A percentile compares a stretch with the other conserved stretches of the same genome.
Evolutionary conservation across 2,329 filamentous ascomycete species (phyloP).

Genomic region (Sporothrix dimorphospora): DNA sequence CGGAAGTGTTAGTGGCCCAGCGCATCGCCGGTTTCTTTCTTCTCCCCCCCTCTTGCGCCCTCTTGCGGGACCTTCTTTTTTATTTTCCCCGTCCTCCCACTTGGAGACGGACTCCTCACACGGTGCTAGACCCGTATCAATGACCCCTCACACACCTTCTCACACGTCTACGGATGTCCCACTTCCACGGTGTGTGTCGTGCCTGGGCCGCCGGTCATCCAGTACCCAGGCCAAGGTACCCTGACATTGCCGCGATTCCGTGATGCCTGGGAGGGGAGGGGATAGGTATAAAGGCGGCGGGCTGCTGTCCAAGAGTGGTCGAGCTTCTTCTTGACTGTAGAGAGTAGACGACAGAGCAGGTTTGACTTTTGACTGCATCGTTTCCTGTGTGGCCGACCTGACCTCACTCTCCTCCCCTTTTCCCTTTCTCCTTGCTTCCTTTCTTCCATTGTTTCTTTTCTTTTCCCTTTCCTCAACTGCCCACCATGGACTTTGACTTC

Average conservation of each 20-base stretch:
- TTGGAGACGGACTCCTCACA: not conserved
- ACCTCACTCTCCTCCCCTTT: not conserved
- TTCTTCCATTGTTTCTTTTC: too few species aligned
- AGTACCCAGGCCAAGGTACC: not conserved
- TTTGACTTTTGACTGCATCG: not conserved
- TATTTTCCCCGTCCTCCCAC: conserved; percentile 2
- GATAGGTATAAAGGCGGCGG: conserved; percentile 7
- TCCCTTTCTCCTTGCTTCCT: not conserved
- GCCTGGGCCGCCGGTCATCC: not conserved
- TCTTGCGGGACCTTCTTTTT: not conserved
- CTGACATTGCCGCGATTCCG: not conserved
- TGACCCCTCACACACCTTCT: not conserved
- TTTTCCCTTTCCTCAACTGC: too few species aligned
- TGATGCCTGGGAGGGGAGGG: not conserved
- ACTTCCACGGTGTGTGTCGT: conserved; percentile 3
- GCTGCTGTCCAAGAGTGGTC: not conserved
- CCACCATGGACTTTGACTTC: conserved; percentile 22
- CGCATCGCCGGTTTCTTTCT: not conserved
- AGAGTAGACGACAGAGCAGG: not conserved
- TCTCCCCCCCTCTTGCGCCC: too few species aligned
- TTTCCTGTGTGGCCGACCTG: not conserved
- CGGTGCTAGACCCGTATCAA: not conserved
- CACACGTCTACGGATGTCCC: conserved; percentile 7
- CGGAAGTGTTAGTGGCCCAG: not conserved
- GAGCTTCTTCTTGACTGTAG: not conserved